Percentiles rank a stretch among this genome's conserved stretches.
Conservation (phyloP, 306 rosid species). For the Castanea mollissima region DNA sequence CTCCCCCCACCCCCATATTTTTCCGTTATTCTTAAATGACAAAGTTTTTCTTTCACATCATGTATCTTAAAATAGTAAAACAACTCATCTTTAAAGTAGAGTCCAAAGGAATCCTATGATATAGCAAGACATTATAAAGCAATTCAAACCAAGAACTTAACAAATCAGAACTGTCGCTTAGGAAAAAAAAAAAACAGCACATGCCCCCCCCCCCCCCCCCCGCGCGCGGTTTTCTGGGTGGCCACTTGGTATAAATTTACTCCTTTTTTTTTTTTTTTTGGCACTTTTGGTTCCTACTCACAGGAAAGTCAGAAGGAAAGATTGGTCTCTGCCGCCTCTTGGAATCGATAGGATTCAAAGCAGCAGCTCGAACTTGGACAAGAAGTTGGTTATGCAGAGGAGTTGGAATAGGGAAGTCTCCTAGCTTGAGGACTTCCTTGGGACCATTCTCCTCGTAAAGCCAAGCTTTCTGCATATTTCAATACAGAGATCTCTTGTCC, state of each 20-base stretch:
- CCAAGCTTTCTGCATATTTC: constrained; percentile 45
- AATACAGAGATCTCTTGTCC: not conserved
- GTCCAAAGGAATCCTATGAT: too few relatives aligned
- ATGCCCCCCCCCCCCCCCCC: accelerated
- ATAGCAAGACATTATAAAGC: too few relatives aligned
- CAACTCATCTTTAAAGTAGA: too few relatives aligned
- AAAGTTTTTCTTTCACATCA: too few relatives aligned
- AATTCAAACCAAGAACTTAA: too few relatives aligned
- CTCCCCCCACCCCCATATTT: too few relatives aligned
- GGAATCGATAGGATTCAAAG: constrained; percentile 46
- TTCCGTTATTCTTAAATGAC: too few relatives aligned
- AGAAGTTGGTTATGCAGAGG: constrained; percentile 30
- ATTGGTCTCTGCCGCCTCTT: constrained; percentile 36
- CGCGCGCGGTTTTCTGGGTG: not conserved
- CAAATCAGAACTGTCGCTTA: not conserved
- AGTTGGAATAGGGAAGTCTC: constrained; percentile 29
- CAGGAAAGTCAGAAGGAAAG: constrained; percentile 34
- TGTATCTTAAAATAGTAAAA: too few relatives aligned
- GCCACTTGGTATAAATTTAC: not conserved
- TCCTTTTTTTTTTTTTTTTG: not conserved
- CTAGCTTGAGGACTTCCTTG: constrained; percentile 43
- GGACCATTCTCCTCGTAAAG: constrained; percentile 44
- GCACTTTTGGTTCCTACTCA: constrained; percentile 11
- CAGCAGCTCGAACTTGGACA: constrained; percentile 39
- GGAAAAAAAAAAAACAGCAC: not conserved